Base-by-base conservation (phyloP, 1,284 basidiomycete species). In the Tilletia indica region DNA sequence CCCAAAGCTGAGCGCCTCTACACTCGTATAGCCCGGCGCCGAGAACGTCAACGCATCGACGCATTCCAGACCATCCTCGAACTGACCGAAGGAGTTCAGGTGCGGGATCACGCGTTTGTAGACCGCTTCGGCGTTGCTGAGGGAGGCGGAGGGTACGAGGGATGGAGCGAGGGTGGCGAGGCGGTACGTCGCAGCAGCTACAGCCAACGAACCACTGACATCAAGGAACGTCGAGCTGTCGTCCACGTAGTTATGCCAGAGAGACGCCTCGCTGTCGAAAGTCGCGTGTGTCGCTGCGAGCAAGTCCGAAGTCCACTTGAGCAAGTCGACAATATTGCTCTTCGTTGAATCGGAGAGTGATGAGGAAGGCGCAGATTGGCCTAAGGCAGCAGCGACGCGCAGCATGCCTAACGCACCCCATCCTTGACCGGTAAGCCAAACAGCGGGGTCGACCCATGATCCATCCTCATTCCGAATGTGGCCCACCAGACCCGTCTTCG, bases 1-100 rank as follows among this genome's bases (percentile, higher is more conserved):
- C 19, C 58, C 58, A 36, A 63, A 63, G 58, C 58, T 63, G 58
- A 63, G 58, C 58, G 58, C 58, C 58, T 63, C 58, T 1, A 63
- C 58, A 9, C 25, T 34, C 19, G 58, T 63, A 31, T 31, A 63
- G 25, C 58, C 58, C 25, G 58, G 58, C 36, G 6, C 9, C 21
- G 4, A 9, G 36, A 63, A 63, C 12, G 4, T 9, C 21, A 63
- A 31, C 25, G 58, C 58, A 36, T 63, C 58, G 25, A 63, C 58
- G 58, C 58, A 63, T 31, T 36, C 21, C 25, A 63, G 34, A 9
- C 58, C 58, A 31, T 63, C 36, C 12, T 31, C 58, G 25, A 63
- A 63, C 19, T 63, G 58, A 19, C 58, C 58, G 19, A 21, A 14
- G 58, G 21, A 16, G 14, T 36, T 16, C 19, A 63, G 58, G 36